Conservation (phyloP, 768 basidiomycete species). For the Polyporus arcularius region DNA sequence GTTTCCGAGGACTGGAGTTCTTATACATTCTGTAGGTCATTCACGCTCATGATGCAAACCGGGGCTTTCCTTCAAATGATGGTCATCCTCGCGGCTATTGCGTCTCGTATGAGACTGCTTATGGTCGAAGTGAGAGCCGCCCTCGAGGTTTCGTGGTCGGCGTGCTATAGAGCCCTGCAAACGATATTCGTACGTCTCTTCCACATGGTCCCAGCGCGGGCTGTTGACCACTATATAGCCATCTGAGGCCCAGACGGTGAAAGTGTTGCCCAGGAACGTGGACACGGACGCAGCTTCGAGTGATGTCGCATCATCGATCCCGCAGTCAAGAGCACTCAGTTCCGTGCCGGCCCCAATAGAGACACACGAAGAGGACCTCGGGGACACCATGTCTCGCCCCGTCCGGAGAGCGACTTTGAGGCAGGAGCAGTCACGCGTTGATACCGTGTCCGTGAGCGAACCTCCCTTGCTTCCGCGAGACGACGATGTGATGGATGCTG, state of each 20-base stretch:
- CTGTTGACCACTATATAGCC: background rate
- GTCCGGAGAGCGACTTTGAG: background rate
- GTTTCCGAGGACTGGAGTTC: background rate
- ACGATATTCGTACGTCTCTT: constrained; percentile 36
- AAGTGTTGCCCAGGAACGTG: background rate
- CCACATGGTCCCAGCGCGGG: background rate
- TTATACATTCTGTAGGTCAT: constrained; percentile 44
- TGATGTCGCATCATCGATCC: background rate
- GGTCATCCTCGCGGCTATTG: constrained; percentile 61
- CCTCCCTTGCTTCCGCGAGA: too few relatives aligned
- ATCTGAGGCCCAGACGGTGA: background rate
- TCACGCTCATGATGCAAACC: constrained; percentile 64
- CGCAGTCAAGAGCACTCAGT: background rate
- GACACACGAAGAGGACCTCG: constrained; percentile 23
- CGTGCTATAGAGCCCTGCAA: constrained; percentile 31
- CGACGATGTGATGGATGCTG: too few relatives aligned
- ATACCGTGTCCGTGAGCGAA: constrained; percentile 1
- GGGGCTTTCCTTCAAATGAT: constrained; percentile 73
- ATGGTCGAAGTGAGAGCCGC: constrained; percentile 45
- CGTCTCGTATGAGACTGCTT: constrained; percentile 55
- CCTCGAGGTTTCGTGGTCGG: constrained; percentile 31
- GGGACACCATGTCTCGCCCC: constrained; percentile 11
- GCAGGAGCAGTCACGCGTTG: background rate
- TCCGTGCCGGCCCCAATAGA: constrained; percentile 1
- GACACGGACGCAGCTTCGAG: background rate